A percentile compares a stretch with the other conserved stretches of the same genome.
These are phyloP conservation scores for Capronia americana DNA, from an alignment of 2,329 filamentous ascomycete genomes.

Conservation along the genomic window DNA sequence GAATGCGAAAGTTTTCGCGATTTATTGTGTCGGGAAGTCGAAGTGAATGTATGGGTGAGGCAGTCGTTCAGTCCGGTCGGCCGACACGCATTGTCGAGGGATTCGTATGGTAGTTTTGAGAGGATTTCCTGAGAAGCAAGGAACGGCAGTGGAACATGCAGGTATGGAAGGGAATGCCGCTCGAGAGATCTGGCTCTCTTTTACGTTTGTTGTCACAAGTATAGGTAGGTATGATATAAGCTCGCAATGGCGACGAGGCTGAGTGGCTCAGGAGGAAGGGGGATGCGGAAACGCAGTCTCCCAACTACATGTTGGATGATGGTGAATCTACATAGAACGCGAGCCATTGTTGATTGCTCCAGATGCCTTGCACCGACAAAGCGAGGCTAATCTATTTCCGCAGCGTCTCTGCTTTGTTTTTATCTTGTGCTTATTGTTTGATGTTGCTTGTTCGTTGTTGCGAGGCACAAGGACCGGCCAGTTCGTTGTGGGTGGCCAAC, in stretches of 20 bases:
- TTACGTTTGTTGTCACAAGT: not conserved
- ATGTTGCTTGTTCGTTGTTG: not conserved
- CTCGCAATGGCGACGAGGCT: not conserved
- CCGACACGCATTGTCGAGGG: not conserved
- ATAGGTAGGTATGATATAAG: constrained; percentile 1
- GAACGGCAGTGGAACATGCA: not conserved
- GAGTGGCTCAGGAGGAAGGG: not conserved
- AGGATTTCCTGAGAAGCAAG: not conserved
- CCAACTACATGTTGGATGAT: not conserved
- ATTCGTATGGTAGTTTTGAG: not conserved
- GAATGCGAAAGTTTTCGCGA: not conserved
- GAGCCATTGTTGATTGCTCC: not conserved
- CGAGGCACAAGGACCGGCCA: not conserved
- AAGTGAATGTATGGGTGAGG: not conserved
- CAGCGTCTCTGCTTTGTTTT: not conserved
- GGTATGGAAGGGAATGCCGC: not conserved
- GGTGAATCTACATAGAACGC: not conserved
- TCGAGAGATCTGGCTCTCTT: not conserved
- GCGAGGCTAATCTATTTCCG: not conserved
- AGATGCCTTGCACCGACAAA: not conserved
- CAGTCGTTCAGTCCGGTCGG: not conserved
- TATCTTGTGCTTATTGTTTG: not conserved
- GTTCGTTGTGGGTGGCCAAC: not conserved
- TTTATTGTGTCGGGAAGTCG: not conserved
- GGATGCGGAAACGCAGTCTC: not conserved